Evolutionary conservation across 2,329 filamentous ascomycete species (phyloP).

Genomic region (Aaosphaeria pasadenensis): DNA sequence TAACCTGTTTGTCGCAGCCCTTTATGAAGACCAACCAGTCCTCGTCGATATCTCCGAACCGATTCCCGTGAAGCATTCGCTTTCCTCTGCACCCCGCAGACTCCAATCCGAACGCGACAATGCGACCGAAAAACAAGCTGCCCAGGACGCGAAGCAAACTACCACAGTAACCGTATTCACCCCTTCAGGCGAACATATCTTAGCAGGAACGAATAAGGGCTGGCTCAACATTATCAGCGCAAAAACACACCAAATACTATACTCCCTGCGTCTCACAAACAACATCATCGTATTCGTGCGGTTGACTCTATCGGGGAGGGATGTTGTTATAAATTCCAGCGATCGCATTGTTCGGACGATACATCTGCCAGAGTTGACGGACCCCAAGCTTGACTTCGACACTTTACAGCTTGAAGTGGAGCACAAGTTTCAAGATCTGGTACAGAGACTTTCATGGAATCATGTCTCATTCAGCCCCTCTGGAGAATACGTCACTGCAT

Average conservation of each 20-base stretch:
- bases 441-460: conserved; percentile 94
- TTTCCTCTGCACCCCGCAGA: conserved; percentile 80
- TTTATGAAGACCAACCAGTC: conserved; percentile 90
- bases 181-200: conserved; percentile 78
- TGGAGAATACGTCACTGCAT: conserved; percentile 93
- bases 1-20: conserved; percentile 80
- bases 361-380: conserved; percentile 71
- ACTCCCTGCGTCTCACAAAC: conserved; percentile 82
- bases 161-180: conserved; percentile 93
- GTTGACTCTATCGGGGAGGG: conserved; percentile 77
- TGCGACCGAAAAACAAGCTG: conserved; percentile 78
- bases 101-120: conserved; percentile 67
- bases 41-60: conserved; percentile 76
- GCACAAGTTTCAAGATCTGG: conserved; percentile 97
- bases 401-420: conserved; percentile 88
- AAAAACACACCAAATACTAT: conserved; percentile 75
- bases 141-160: conserved; percentile 90
- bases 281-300: conserved; percentile 87
- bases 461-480: conserved; percentile 93
- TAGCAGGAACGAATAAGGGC: conserved; percentile 91
- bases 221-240: conserved; percentile 95
- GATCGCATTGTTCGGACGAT: conserved; percentile 95
- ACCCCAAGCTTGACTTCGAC: conserved; percentile 69
- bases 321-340: conserved; percentile 87
- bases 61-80: conserved; percentile 68